phyloP scores from a whole-genome alignment of 257 asterid genomes.

The Solanum commersonii region DNA sequence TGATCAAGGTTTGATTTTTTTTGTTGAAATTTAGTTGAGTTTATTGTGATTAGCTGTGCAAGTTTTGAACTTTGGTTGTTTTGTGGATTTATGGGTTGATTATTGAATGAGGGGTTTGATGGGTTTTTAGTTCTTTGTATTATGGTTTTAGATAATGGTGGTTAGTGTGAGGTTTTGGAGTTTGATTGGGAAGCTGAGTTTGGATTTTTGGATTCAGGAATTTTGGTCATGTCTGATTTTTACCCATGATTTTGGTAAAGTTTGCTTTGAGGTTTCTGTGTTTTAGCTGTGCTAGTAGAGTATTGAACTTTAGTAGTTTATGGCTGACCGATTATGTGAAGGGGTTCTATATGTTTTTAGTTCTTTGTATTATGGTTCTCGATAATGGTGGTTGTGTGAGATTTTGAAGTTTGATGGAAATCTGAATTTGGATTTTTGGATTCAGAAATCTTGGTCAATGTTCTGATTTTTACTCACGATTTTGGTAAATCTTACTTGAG shows the following conservation, averaged over 20 bases:
- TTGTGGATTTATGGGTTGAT: not conserved
- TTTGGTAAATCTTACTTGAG: not conserved
- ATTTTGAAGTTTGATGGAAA: not conserved
- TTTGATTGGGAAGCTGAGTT: not conserved
- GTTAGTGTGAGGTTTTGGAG: not conserved
- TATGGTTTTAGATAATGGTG: not conserved
- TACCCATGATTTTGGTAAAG: not conserved
- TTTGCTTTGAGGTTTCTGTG: not conserved
- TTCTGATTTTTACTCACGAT: not conserved
- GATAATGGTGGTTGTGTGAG: not conserved
- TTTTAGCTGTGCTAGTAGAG: not conserved
- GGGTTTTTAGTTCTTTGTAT: not conserved
- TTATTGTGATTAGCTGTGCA: not conserved
- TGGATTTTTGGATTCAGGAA: not conserved
- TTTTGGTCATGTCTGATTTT: slow-evolving; percentile 28
- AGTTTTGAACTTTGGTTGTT: not conserved
- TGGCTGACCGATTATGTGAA: not conserved
- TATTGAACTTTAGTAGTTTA: not conserved
- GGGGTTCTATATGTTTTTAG: not conserved
- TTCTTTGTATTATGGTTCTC: not conserved
- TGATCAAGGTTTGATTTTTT: slow-evolving; percentile 13
- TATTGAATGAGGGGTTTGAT: not conserved
- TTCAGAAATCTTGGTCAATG: slow-evolving; percentile 31
- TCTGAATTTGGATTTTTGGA: not conserved
- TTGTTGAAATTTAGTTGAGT: not conserved